phyloP scores from a whole-genome alignment of 768 basidiomycete species.

The Tylopilus sp. region DNA sequence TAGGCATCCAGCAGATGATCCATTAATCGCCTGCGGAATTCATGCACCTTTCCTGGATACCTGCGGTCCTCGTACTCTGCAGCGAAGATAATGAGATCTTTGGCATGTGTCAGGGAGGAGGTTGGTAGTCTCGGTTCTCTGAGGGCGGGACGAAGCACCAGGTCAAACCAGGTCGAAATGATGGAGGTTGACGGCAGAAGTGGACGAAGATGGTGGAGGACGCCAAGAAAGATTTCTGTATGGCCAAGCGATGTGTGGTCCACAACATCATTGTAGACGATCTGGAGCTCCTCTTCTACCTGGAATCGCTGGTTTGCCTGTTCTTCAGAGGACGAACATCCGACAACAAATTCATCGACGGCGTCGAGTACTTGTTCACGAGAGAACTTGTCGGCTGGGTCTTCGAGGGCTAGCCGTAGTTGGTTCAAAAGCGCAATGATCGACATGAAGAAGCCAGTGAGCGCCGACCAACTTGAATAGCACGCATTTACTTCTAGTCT shows the following conservation, averaged over 20 bases:
- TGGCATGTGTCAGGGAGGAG: slow-evolving; percentile 58
- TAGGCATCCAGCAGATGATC: slow-evolving; percentile 74
- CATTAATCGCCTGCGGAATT: slow-evolving; percentile 66
- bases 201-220: slow-evolving; percentile 60
- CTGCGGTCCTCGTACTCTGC: slow-evolving; percentile 46
- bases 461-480: slow-evolving; percentile 6
- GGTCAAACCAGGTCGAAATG: slow-evolving; percentile 79
- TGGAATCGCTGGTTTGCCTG: slow-evolving; percentile 42
- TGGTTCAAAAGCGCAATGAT: slow-evolving; percentile 44
- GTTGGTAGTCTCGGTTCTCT: slow-evolving; percentile 68
- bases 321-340: slow-evolving; percentile 47
- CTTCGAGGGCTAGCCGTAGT: slow-evolving; percentile 56
- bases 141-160: slow-evolving; percentile 71
- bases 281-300: slow-evolving; percentile 66
- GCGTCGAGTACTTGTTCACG: slow-evolving; percentile 45
- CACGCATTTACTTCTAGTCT: not conserved
- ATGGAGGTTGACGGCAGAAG: slow-evolving; percentile 62
- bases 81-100: slow-evolving; percentile 66
- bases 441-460: slow-evolving; percentile 24
- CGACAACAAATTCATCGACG: slow-evolving; percentile 55
- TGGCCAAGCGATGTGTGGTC: slow-evolving; percentile 63
- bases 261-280: slow-evolving; percentile 56
- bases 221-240: slow-evolving; percentile 62
- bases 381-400: slow-evolving; percentile 47
- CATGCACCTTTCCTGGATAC: slow-evolving; percentile 49